phyloP scores from a whole-genome alignment of 106 monocot genomes.

The Posidonia australis region DNA sequence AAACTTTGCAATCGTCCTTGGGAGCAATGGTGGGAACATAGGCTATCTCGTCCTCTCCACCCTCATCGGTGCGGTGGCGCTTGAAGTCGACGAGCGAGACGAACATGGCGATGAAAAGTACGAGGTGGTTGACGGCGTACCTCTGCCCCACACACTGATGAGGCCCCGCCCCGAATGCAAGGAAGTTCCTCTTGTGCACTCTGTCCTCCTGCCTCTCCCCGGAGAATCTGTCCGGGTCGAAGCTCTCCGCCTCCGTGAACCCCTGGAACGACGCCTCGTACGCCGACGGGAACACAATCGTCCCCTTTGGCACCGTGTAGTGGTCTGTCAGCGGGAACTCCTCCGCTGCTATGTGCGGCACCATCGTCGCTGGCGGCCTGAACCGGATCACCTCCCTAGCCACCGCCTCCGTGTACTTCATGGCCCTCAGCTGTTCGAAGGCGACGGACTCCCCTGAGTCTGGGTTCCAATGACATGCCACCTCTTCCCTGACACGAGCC shows the following conservation, averaged over 20 bases:
- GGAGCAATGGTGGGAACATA: conserved; percentile 88
- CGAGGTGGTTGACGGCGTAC: conserved; percentile 81
- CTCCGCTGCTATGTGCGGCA: conserved; percentile 73
- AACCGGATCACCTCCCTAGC: conserved; percentile 69
- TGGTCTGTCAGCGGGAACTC: conserved; percentile 59
- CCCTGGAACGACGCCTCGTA: conserved; percentile 89
- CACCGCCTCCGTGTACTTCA: conserved; percentile 76
- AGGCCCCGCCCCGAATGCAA: conserved; percentile 85
- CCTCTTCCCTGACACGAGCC: conserved; percentile 54
- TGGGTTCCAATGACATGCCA: conserved; percentile 44
- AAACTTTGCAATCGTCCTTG: conserved; percentile 68
- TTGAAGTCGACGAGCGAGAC: conserved; percentile 63
- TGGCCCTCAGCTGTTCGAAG: conserved; percentile 32
- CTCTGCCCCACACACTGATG: conserved; percentile 94
- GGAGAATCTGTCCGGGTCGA: conserved; percentile 86
- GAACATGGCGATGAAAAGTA: conserved; percentile 73
- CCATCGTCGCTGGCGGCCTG: conserved; percentile 87
- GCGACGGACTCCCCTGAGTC: conserved; percentile 46
- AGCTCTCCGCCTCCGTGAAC: conserved; percentile 64
- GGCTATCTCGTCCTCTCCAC: conserved; percentile 47
- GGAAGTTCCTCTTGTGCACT: conserved; percentile 52
- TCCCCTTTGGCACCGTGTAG: conserved; percentile 81
- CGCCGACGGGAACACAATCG: conserved; percentile 84
- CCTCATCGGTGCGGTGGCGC: conserved; percentile 35
- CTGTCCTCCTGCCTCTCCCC: conserved; percentile 60